Base-by-base conservation (phyloP, 345 rosid species). In the Mangifera indica region DNA sequence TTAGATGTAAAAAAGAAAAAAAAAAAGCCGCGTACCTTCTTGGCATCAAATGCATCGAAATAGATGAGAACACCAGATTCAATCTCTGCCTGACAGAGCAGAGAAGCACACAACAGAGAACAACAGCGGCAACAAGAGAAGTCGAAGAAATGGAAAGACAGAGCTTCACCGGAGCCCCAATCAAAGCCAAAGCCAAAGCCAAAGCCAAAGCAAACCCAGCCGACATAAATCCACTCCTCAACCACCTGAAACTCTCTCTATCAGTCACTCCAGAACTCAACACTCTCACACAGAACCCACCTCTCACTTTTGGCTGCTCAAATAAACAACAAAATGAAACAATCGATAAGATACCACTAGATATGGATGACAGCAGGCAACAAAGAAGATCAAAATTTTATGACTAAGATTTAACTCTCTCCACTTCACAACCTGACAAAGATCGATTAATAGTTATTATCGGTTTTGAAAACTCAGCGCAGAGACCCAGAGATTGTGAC, bases 1-100 rank as follows among this genome's bases (percentile, higher is more conserved):
- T 18, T 54, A 26, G 25, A 49, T n/a, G n/a, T n/a, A n/a, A n/a
- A 22, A 48, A 17, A 14, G 3, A 62, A 1, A 12, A 4, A 11
- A 21, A 40, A 9, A 65, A 46, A 62, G 20, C 42, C 53, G 66
- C 44, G 67, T 72, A 96, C 98, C 93, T 88, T 80, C 69, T 85
- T 51, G 87, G 77, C 11, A 87, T 82, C 87, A 88, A 91, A 87
- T 79, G 91, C 97, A 93, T 92, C 87, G 92, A 92, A 87, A 71
- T 77, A 60, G 87, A 66, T 42, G 82, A 78, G 59, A 57, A 76
- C 76, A 78, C 79, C 45, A 84, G 93, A 69, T 74, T 74, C 67
- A 73, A 77, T 49, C 93, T 79, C 89, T 80, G 88, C 82, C 76
- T 73, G 45, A 53, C 26, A 59, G 77, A 77, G 86, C 84, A 82